Percentiles rank a stretch among this genome's conserved stretches.
Conservation (phyloP, 108 stramenopile species). For the Mediolabrus comicus region DNA sequence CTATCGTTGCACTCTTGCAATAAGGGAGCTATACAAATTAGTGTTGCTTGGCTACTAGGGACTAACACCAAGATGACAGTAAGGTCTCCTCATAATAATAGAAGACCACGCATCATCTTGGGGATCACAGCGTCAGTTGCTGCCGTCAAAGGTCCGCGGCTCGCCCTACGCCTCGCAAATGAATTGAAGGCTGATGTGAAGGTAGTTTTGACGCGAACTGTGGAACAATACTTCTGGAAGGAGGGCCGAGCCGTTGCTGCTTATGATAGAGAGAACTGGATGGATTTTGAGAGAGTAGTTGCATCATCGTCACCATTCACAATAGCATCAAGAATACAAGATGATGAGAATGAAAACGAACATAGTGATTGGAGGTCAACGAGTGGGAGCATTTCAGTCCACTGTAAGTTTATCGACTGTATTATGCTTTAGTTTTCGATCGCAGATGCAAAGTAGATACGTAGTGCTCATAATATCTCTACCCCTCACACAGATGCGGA, state of each 20-base stretch:
- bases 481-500: conserved; percentile 57
- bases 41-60: too few species aligned
- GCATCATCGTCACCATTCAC: neutral
- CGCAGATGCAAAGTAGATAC: too few species aligned
- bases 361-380: conserved; percentile 19
- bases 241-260: conserved; percentile 22
- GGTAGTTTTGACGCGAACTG: conserved; percentile 66
- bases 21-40: neutral
- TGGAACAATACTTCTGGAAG: conserved; percentile 74
- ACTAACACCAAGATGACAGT: neutral
- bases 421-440: neutral
- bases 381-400: conserved; percentile 29
- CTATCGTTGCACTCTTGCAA: neutral
- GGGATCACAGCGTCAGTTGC: conserved; percentile 89
- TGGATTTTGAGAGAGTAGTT: conserved; percentile 22
- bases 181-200: conserved; percentile 47
- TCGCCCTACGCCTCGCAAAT: conserved; percentile 60
- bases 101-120: conserved; percentile 57
- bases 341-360: neutral
- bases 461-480: too few species aligned
- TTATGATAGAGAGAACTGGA: conserved; percentile 66
- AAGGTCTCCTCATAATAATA: neutral
- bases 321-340: neutral
- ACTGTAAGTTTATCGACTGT: conserved; percentile 36
- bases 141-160: conserved; percentile 84